phyloP scores from a whole-genome alignment of 2,329 filamentous ascomycete genomes.

The Ophiobolus disseminans region DNA sequence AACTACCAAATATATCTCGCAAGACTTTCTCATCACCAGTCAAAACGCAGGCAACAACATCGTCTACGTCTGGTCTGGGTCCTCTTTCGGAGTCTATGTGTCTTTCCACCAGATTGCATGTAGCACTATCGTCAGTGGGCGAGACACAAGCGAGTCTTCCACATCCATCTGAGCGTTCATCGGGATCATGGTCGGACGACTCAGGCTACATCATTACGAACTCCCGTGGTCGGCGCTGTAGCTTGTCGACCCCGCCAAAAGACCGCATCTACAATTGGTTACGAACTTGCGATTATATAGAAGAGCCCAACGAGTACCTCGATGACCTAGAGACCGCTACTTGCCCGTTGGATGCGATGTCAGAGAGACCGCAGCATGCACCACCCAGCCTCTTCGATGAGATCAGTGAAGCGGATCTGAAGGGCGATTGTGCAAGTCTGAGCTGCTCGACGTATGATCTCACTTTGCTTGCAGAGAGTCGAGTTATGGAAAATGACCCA shows the following conservation, averaged over 20 bases:
- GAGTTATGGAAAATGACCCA: neutral
- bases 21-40: constrained; percentile 10
- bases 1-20: constrained; percentile 34
- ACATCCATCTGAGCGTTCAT: constrained; percentile 13
- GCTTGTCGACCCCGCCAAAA: constrained; percentile 2
- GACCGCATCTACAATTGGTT: constrained; percentile 30
- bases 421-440: too few relatives aligned
- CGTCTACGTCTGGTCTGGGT: neutral
- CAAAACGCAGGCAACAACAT: neutral
- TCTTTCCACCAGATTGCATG: neutral
- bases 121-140: neutral
- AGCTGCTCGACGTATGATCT: too few relatives aligned
- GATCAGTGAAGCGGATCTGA: too few relatives aligned
- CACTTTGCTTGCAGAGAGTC: neutral
- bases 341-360: neutral
- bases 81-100: constrained; percentile 7
- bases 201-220: constrained; percentile 28
- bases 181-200: constrained; percentile 38
- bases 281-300: neutral
- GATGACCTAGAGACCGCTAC: neutral
- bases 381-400: too few relatives aligned
- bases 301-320: neutral
- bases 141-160: constrained; percentile 1
- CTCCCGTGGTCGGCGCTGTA: constrained; percentile 1
- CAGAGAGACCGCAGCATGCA: too few relatives aligned